Base-by-base conservation (phyloP, 2,329 filamentous ascomycete genomes). In the Sclerotinia sclerotiorum region DNA sequence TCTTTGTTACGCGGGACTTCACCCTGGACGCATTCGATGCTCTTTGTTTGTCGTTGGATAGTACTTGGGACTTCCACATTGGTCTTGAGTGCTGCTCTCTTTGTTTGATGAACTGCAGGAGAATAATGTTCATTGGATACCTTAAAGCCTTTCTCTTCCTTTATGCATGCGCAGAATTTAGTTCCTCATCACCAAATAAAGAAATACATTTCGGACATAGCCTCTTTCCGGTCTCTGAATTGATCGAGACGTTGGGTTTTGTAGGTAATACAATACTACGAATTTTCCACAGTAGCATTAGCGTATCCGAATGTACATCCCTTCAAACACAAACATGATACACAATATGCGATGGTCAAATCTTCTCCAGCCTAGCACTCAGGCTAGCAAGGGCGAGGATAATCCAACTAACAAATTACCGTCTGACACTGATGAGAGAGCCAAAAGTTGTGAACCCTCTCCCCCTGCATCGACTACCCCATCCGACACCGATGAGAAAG, bases 11-110 rank as follows among this genome's bases (percentile, higher is more conserved):
- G 15, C 11, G 7, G 8, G 7, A 51, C 27, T 32, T 5, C n/a
- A 39, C 29, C 7, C 60, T 51, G 7, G 60, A 62, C 46, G 60
- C 46, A 62, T 62, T 51, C 35, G 60, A 62, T 21, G n/a, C n/a
- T 51, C 60, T 62, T 62, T 62, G 60, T 62, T 11, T 24, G 46
- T 32, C 8, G 29, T 17, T n/a, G 46, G 29, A n/a, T 13, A 27
- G 15, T 19, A 35, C 46, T 62, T 39, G 29, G 39, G 35, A 21
- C 10, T 62, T 62, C 58, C 21, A 62, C 29, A 35, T 39, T 39
- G 15, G 8, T 24, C 8, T 51, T 11, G 17, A 8, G 15, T 27
- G 29, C 32, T 51, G 46, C 3, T 62, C n/a, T 32, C 60, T 62
- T 62, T 62, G 60, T 62, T 51, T 49, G 15, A 11, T 24, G n/a